Evolutionary conservation across 129 eudicot genomes (phyloP), one percentile per base, ranked within the genome.

Genomic region (Daucus carota): DNA sequence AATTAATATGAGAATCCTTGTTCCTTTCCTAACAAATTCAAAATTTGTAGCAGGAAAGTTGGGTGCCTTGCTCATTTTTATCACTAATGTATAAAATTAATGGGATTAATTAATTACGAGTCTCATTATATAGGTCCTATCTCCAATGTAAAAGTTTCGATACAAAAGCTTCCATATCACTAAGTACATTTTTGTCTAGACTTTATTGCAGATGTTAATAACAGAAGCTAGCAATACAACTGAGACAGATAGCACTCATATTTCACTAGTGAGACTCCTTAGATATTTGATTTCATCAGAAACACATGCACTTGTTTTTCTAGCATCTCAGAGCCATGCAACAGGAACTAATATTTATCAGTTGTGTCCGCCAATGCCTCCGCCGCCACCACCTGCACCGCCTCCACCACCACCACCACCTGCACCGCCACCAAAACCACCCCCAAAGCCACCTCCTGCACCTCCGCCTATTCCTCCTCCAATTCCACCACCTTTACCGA

Each of bases 331-430:
- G 18, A 15, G 5, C 10, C 72, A 67, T 67, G 72, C 72, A 67
- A 34, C 1, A 17, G 15, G 72, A 32, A 40, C 72, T 63, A 63
- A 29, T 31, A 11, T 26, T 28, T 5, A 63, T 68, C 45, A 68
- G 29, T 68, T 36, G 72, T 68, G 72, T 36, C 72, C 72, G 36
- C 14, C n/a, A 32, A 68, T 68, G 24, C 72, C 46, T 32, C 72
- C 72, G 1, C 72, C 44, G 0, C 36, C 38, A 0, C 69, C 69
- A 4, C 70, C 70, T 14, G 20, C 38, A 4, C 70, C 70, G 4
- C 34, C 38, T 29, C 70, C 41, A 1, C 72, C 72, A 0, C 33
- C 36, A 0, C 36, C 38, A 0, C 69, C 69, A 4, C 70, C 70
- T 14, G 20, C 38, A 4, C 70, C 70, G 4, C 34, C 38, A 63